These are phyloP conservation scores for Trametes coccinea DNA, from an alignment of 768 basidiomycete species.

Conservation along the genomic window DNA sequence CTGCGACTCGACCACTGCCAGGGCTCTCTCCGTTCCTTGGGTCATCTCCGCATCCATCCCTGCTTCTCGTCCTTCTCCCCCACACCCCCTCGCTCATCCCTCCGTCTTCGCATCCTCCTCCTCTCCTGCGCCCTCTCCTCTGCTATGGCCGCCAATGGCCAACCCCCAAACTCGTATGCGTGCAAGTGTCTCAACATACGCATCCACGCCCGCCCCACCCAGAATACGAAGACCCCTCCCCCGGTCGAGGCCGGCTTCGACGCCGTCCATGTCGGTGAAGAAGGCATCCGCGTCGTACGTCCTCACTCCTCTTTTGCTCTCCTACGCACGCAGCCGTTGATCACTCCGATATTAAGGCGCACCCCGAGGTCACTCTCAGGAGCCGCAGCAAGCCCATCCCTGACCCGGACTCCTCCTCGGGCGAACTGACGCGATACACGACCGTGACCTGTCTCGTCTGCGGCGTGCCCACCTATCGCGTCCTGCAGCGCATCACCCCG, in stretches of 20 bases:
- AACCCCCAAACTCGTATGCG: conserved; percentile 40
- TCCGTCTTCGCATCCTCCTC: background rate
- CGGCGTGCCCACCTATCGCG: conserved; percentile 65
- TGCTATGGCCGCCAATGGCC: conserved; percentile 30
- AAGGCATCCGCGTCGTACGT: conserved; percentile 68
- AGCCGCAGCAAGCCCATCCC: conserved; percentile 40
- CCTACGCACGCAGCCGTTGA: background rate
- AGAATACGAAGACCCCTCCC: conserved; percentile 15
- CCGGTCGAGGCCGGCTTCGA: conserved; percentile 44
- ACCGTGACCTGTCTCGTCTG: conserved; percentile 72
- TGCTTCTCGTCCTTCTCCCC: conserved; percentile 3
- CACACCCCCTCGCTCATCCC: background rate
- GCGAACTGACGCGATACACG: conserved; percentile 49
- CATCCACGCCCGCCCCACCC: conserved; percentile 42
- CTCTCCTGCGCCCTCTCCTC: background rate
- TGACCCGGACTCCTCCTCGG: conserved; percentile 20
- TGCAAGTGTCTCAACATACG: conserved; percentile 76
- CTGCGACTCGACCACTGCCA: background rate
- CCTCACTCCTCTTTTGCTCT: background rate
- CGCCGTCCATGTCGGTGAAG: conserved; percentile 62
- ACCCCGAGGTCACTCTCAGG: conserved; percentile 71
- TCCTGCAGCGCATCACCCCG: conserved; percentile 56
- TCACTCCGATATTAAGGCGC: conserved; percentile 44
- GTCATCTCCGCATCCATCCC: conserved; percentile 1
- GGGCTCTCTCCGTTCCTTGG: background rate